Percentiles rank a stretch among this genome's conserved stretches.
Conservation (phyloP, 2,329 filamentous ascomycete species). For the Scytalidium sp. region DNA sequence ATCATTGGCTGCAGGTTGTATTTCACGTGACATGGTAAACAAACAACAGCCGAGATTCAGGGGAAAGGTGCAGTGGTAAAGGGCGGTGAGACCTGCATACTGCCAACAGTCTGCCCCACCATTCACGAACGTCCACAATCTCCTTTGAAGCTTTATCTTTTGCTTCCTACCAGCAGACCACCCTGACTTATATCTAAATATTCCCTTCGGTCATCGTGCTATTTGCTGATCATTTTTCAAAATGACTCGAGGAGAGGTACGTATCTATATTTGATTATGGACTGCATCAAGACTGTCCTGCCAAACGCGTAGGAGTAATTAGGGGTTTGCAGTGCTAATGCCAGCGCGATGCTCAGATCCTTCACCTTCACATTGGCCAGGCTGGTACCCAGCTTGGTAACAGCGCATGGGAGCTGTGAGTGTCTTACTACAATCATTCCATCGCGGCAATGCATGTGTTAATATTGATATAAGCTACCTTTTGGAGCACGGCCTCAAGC, state of each 20-base stretch:
- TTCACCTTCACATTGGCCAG: conserved; percentile 67
- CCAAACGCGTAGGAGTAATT: not conserved
- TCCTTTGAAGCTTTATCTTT: not conserved
- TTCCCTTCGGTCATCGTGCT: not conserved
- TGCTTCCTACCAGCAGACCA: not conserved
- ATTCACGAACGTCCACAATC: not conserved
- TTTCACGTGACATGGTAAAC: not conserved
- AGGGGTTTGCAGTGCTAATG: conserved; percentile 1
- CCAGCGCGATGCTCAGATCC: conserved; percentile 43
- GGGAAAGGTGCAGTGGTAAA: not conserved
- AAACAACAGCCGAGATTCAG: not conserved
- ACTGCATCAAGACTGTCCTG: not conserved
- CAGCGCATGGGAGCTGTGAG: conserved; percentile 68
- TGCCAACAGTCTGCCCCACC: not conserved
- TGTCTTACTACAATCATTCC: conserved; percentile 12
- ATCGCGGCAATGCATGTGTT: conserved; percentile 1
- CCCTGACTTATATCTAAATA: not conserved
- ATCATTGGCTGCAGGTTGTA: not conserved
- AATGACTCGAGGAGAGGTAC: conserved; percentile 26
- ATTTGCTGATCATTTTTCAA: conserved; percentile 5
- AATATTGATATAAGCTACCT: conserved; percentile 48
- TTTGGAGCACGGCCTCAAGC: conserved; percentile 61
- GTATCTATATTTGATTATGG: conserved; percentile 3
- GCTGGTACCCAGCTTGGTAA: conserved; percentile 66
- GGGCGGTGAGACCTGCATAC: not conserved